A percentile compares a stretch with the other conserved stretches of the same genome.
phyloP scores from a whole-genome alignment of 2,329 filamentous ascomycete species.

The Trichoderma brevicompactum region DNA sequence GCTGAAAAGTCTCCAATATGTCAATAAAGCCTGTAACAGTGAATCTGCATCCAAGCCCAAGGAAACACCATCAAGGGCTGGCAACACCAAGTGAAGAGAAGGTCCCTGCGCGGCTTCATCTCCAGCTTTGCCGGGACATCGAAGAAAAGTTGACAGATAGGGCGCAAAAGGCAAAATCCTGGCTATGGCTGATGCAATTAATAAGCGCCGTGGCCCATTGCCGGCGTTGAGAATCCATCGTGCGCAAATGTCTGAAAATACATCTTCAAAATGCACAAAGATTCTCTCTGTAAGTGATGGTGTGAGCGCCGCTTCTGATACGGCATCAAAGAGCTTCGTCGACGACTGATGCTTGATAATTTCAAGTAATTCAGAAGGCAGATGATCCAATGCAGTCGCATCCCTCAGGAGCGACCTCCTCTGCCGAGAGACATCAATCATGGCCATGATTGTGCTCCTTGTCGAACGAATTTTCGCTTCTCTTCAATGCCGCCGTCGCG shows the following conservation, averaged over 20 bases:
- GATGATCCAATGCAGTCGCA: slow-evolving; percentile 56
- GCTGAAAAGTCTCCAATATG: slow-evolving; percentile 77
- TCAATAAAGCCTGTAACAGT: slow-evolving; percentile 41
- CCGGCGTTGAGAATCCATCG: slow-evolving; percentile 67
- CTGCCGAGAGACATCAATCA: slow-evolving; percentile 59
- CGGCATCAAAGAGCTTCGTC: slow-evolving; percentile 69
- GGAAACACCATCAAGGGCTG: slow-evolving; percentile 38
- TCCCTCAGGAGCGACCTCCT: slow-evolving; percentile 61
- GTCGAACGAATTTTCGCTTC: slow-evolving; percentile 33
- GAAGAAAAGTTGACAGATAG: slow-evolving; percentile 74
- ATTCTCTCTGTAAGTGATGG: slow-evolving; percentile 72
- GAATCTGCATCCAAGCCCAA: slow-evolving; percentile 33
- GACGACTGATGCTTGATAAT: slow-evolving; percentile 67
- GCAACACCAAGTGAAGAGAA: slow-evolving; percentile 40
- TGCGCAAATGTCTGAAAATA: slow-evolving; percentile 82
- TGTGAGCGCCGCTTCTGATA: slow-evolving; percentile 71
- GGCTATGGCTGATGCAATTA: slow-evolving; percentile 72
- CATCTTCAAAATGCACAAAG: slow-evolving; percentile 72
- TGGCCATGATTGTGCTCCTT: slow-evolving; percentile 54
- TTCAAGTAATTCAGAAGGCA: slow-evolving; percentile 72
- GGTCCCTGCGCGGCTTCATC: slow-evolving; percentile 29
- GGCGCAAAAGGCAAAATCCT: slow-evolving; percentile 81
- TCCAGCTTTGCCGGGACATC: slow-evolving; percentile 45
- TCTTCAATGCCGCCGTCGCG: slow-evolving; percentile 32
- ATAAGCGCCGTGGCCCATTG: slow-evolving; percentile 44